phyloP scores from a whole-genome alignment of 139 green algal species.

The Chlamydomonas incerta region DNA sequence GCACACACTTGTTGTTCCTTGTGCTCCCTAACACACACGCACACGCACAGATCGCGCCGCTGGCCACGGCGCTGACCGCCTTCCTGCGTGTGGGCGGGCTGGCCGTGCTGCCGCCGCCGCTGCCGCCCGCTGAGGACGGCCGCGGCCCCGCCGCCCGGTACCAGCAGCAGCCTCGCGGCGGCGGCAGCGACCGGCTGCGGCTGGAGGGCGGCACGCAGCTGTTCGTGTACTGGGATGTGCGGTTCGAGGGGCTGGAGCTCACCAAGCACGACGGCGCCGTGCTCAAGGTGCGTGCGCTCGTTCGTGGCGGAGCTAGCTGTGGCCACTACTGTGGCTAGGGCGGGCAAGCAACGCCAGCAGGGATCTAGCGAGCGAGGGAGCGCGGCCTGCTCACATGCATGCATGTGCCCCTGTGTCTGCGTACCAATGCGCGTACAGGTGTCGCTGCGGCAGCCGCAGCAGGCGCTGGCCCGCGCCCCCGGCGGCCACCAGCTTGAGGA shows the following conservation, averaged over 20 bases:
- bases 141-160: background rate
- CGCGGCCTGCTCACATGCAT: too few species aligned
- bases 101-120: background rate
- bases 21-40: too few species aligned
- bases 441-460: too few species aligned
- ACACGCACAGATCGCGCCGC: conserved; percentile 32
- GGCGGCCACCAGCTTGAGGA: background rate
- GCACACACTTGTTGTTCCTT: too few species aligned
- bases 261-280: background rate
- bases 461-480: too few species aligned
- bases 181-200: background rate
- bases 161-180: background rate
- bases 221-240: conserved; percentile 13
- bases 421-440: too few species aligned
- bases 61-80: conserved; percentile 48
- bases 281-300: conserved; percentile 4
- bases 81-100: conserved; percentile 50
- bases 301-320: too few species aligned
- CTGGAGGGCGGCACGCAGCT: conserved; percentile 35
- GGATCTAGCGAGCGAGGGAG: too few species aligned
- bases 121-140: background rate
- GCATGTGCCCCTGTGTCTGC: too few species aligned
- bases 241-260: conserved; percentile 5
- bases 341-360: too few species aligned
- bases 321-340: too few species aligned